Evolutionary conservation across 768 basidiomycete genomes (phyloP).

Genomic region (Phaffia tasmanica): DNA sequence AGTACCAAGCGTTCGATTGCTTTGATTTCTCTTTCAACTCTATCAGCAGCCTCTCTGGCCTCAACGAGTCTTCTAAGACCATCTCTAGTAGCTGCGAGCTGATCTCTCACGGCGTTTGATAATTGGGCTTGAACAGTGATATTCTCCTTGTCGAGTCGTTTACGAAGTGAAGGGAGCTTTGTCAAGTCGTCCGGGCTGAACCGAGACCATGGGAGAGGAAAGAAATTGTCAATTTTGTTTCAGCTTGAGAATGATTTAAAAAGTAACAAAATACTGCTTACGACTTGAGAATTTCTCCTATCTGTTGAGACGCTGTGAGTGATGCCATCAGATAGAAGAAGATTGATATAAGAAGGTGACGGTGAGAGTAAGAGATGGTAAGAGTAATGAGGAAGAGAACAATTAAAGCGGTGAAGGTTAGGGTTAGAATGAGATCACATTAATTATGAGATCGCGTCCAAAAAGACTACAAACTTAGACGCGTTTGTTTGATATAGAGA

Average conservation of each 20-base stretch:
- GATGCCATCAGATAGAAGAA: constrained; percentile 5
- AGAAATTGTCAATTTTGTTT: not conserved
- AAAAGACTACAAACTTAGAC: too few relatives aligned
- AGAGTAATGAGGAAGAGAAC: too few relatives aligned
- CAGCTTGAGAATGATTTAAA: not conserved
- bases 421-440: too few relatives aligned
- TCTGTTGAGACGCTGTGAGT: constrained; percentile 19
- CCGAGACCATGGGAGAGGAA: not conserved
- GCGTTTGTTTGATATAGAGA: too few relatives aligned
- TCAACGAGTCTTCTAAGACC: constrained; percentile 44
- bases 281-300: constrained; percentile 22
- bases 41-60: constrained; percentile 18
- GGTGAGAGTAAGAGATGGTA: too few relatives aligned
- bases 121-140: constrained; percentile 82
- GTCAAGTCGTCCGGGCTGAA: constrained; percentile 67
- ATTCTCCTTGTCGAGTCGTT: constrained; percentile 94
- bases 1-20: constrained; percentile 76
- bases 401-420: too few relatives aligned
- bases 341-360: too few relatives aligned
- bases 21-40: constrained; percentile 51
- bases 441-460: too few relatives aligned
- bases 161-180: constrained; percentile 76
- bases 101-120: constrained; percentile 82
- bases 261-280: constrained; percentile 1
- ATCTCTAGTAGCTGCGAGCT: constrained; percentile 78